Conservation (phyloP, 306 rosid genomes). For the Castanospermum australe region DNA sequence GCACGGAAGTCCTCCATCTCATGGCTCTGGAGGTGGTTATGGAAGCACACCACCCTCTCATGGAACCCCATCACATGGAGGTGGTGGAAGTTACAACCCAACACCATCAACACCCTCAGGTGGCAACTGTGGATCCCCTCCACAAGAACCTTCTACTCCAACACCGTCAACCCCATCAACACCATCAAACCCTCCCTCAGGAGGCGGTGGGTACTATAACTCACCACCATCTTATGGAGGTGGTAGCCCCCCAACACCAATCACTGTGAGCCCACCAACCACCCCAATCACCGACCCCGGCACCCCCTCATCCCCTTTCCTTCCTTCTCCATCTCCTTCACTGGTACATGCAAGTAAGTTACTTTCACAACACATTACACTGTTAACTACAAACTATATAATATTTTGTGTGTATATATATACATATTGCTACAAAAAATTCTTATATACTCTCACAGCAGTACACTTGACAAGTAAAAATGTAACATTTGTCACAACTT, state of each 20-base stretch:
- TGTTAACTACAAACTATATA: neutral
- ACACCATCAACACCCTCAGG: conserved; percentile 62
- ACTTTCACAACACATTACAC: neutral
- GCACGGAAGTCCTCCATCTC: conserved; percentile 49
- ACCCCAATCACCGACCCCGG: conserved; percentile 50
- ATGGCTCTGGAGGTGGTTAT: conserved; percentile 39
- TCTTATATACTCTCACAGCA: too few species aligned
- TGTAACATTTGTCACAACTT: too few species aligned
- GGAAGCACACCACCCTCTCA: conserved; percentile 58
- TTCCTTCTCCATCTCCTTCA: conserved; percentile 71
- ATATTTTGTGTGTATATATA: too few species aligned
- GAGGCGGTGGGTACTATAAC: conserved; percentile 52
- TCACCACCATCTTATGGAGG: conserved; percentile 42
- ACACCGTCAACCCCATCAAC: conserved; percentile 36
- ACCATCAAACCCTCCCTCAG: conserved; percentile 57
- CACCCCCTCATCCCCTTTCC: conserved; percentile 64
- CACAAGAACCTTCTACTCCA: conserved; percentile 37
- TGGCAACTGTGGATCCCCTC: conserved; percentile 53
- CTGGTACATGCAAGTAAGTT: conserved; percentile 90
- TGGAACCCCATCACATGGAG: conserved; percentile 42
- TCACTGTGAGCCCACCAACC: conserved; percentile 54
- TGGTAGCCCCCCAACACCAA: conserved; percentile 50
- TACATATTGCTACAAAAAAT: too few species aligned
- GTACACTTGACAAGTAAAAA: too few species aligned
- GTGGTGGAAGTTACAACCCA: conserved; percentile 48